Evolutionary conservation across 1,139 yeast genomes (phyloP).

Genomic region (Hyphopichia burtonii): DNA sequence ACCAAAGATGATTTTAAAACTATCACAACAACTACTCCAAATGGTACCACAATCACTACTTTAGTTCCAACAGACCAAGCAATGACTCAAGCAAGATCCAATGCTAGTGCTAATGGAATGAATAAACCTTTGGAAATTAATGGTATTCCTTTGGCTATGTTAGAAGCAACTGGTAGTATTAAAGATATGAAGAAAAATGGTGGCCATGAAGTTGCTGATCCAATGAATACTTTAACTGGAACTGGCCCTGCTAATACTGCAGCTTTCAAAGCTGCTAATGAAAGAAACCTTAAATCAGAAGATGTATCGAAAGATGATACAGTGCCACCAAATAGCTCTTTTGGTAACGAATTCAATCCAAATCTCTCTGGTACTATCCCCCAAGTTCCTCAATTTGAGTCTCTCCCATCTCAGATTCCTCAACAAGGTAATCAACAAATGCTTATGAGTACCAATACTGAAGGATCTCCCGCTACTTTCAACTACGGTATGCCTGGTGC

Average conservation of each 20-base stretch:
- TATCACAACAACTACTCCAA: slow-evolving; percentile 82
- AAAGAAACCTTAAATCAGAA: not conserved
- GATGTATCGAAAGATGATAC: not conserved
- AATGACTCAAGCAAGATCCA: slow-evolving; percentile 54
- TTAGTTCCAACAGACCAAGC: slow-evolving; percentile 86
- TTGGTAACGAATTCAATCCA: slow-evolving; percentile 1
- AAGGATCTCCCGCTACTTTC: not conserved
- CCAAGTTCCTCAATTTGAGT: not conserved
- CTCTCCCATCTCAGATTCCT: not conserved
- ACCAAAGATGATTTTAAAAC: slow-evolving; percentile 90
- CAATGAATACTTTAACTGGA: slow-evolving; percentile 1
- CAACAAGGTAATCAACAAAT: not conserved
- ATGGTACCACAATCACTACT: slow-evolving; percentile 88
- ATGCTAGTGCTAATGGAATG: slow-evolving; percentile 52
- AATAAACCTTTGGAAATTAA: slow-evolving; percentile 65
- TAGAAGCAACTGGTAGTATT: slow-evolving; percentile 76
- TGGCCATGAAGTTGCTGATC: not conserved
- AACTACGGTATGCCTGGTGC: slow-evolving; percentile 5
- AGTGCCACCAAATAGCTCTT: not conserved
- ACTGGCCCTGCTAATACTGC: not conserved
- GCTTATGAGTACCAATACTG: not conserved
- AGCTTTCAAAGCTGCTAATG: not conserved
- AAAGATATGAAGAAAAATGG: slow-evolving; percentile 19
- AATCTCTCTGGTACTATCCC: slow-evolving; percentile 1
- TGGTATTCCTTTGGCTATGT: slow-evolving; percentile 78